Evolutionary conservation across 176 grass and related monocot genomes (phyloP), one percentile per base, ranked within the genome.

Genomic region (Ananas comosus): DNA sequence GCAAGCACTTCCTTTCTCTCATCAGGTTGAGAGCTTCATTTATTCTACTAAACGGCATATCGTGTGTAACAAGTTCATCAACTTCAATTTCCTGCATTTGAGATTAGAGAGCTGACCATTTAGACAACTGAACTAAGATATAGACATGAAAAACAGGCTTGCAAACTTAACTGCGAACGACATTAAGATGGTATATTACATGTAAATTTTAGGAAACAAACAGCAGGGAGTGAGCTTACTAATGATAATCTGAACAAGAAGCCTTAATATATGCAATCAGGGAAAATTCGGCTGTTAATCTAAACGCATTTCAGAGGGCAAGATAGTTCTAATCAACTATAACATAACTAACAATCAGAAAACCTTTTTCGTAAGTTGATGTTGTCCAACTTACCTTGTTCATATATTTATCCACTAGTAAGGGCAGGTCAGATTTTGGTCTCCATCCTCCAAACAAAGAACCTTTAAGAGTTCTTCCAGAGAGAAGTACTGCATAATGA

Each of bases 391-490:
- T 53, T 81, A 92, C 93, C 82, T 91, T 88, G 66, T 80, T 82
- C 27, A 70, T 66, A 57, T 92, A 96, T 75, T 96, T 96, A 67
- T 92, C 79, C 47, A 89, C 86, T 52, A 96, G 80, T 48, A 65
- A 89, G 65, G 93, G 88, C 50, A 96, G 74, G 58, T 92, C 93
- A 66, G 93, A 92, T 85, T 96, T 96, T 29, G 93, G 88, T 79
- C 76, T 96, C 93, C 88, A 96, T 64, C 88, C 93, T 85, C 93
- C 93, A 81, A 96, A 96, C 69, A 96, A 84, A 79, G 93, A 87
- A 65, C 93, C 93, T 75, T 92, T 96, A 71, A 96, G 74, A 80
- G 92, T 92, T 89, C 83, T 89, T 87, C 92, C 92, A 64, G 83
- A 85, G 49, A 96, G 88, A 76, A 96, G 81, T 66, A 90, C 68